Evolutionary conservation across 1,284 basidiomycete species (phyloP), one percentile per base, ranked within the genome.

Genomic region (Ustilago lituana): DNA sequence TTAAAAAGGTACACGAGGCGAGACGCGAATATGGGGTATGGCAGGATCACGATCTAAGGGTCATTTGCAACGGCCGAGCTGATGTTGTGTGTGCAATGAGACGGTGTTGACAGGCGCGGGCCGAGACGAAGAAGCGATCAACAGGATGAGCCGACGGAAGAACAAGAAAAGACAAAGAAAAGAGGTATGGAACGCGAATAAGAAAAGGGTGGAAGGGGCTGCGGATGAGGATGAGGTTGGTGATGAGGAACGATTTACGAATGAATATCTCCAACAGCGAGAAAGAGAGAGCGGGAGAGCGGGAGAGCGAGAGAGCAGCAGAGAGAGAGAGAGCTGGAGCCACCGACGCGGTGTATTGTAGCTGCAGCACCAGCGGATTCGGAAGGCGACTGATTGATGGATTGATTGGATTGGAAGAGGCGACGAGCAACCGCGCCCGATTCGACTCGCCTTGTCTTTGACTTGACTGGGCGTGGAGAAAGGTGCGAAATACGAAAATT

Each of bases 201-300:
- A 29, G 7, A 12, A 29, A 23, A 39, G 17, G 7, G 33, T 1
- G 15, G 38, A 17, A 39, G 22, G 20, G 29, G 32, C 26, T 35
- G 32, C 41, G 29, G 37, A 23, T 39, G 43, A 29, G 22, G 26
- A 24, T 22, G 50, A 39, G 27, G n/a, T 26, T 31, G 35, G 35
- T 24, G 41, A 35, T 7, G 49, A 39, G 31, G 15, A 31, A 47
- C n/a, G n/a, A n/a, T n/a, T n/a, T n/a, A n/a, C n/a, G n/a, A n/a
- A n/a, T n/a, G 49, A 31, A 41, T 35, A 31, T 33, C 39, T 26
- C 39, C 49, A n/a, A n/a, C 38, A 32, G 17, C 9, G 14, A 35
- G 17, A 22, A 14, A 7, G 35, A 23, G 29, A 17, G 20, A 45
- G 29, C 15, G 43, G 11, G 29, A 17, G 19, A 31, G 43, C 27